Evolutionary conservation across 179 eudicot genomes (phyloP), one percentile per base, ranked within the genome.

Genomic region (Actinidia polygama): DNA sequence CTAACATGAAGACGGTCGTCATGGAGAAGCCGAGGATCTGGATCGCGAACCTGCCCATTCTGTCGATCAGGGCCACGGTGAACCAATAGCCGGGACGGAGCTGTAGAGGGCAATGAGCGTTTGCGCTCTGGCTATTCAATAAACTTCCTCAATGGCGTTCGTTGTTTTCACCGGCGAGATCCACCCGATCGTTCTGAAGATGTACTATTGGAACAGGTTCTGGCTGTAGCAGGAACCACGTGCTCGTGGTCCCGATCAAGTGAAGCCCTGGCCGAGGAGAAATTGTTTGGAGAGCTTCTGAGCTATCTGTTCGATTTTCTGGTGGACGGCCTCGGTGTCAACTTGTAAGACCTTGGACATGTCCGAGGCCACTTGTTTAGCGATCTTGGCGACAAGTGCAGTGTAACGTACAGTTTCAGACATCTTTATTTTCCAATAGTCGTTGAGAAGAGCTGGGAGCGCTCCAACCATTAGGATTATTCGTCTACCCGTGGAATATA

Each of bases 41-140:
- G 47, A 91, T 91, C 0, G 79, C 21, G 70, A 88, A 90, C 75
- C 94, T 77, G 12, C 94, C 94, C 1, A 90, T 84, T 24, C 5
- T 80, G 73, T 91, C 94, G 21, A 91, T 91, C 10, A 91, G 79
- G 1, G 87, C 87, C 49, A 91, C 94, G 2, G 94, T 91, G 85
- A 91, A 90, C 94, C 94, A 91, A 83, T 91, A 91, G n/a, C 94
- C 94, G 94, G 94, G 49, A 91, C 90, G 5, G 92, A 90, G 55
- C 94, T 90, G 83, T 90, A 91, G 8, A 90, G 83, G 50, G 94
- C 94, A 4, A 91, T 90, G 0, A 91, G 84, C 0, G 92, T 90
- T 70, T 90, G 92, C 1, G 94, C 92, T 58, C 84, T 63, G 1
- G 92, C 92, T 8, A 90, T 91, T 30, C 62, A 84, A 78, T 51